These are phyloP conservation scores for Sporothrix dimorphospora DNA, from an alignment of 2,329 filamentous ascomycete species.

Conservation along the genomic window DNA sequence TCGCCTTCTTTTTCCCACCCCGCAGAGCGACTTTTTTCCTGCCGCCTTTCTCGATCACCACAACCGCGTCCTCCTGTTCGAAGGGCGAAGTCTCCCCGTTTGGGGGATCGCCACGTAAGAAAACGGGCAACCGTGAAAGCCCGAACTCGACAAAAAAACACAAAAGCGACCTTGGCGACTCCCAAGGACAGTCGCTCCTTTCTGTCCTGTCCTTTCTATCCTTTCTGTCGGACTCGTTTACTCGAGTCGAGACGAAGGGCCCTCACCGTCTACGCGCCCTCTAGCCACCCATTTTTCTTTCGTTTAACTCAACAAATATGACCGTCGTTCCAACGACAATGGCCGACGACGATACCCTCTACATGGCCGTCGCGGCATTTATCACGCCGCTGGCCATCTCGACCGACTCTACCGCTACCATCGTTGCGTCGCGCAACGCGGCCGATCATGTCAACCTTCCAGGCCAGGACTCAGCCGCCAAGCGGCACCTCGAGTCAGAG, in stretches of 20 bases:
- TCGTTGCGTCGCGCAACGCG: constrained; percentile 37
- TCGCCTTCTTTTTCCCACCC: background rate
- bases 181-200: background rate
- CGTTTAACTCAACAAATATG: constrained; percentile 21
- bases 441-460: constrained; percentile 69
- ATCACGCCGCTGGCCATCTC: constrained; percentile 40
- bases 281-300: background rate
- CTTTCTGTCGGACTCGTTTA: background rate
- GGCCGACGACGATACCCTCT: constrained; percentile 40
- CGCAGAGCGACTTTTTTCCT: background rate
- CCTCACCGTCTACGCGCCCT: background rate
- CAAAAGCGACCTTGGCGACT: background rate
- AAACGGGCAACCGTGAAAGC: constrained; percentile 24
- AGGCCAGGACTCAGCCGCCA: constrained; percentile 73
- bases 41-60: constrained; percentile 1
- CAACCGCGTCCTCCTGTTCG: background rate
- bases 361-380: constrained; percentile 39
- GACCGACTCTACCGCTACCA: constrained; percentile 32
- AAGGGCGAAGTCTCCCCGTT: constrained; percentile 24
- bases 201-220: no score
- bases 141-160: background rate
- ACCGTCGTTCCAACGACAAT: constrained; percentile 34
- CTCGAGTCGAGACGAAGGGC: background rate
- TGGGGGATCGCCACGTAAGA: constrained; percentile 27
- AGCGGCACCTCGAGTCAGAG: constrained; percentile 79